Base-by-base conservation (phyloP, 495 filamentous ascomycete genomes). In the Aspergillus saccharolyticus region DNA sequence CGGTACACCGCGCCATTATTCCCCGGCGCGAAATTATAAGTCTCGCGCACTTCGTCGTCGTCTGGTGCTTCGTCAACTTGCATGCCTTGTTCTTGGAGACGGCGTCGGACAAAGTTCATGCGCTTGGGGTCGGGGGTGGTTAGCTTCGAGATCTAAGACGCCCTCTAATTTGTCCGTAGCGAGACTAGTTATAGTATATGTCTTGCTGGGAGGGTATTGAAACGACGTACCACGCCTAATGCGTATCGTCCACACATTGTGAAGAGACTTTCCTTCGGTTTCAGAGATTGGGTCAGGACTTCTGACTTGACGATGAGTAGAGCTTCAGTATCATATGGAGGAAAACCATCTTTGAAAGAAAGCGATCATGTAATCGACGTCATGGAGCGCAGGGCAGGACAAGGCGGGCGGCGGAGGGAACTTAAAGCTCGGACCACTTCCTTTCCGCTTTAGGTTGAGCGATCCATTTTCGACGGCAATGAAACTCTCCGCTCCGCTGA, bases 11-110 rank as follows among this genome's bases (percentile, higher is more conserved):
- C 80, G 47, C 95, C 92, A 65, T 90, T 75, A 63, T 88, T 88
- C 1, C 91, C 88, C 0, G 94, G 94, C 0, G 94, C 90, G 63
- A 98, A 94, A 66, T 98, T 98, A 73, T 94, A 96, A 50, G 81
- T 89, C 64, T 90, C 88, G 47, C 89, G 80, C 2, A 89, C 81
- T 25, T 84, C 83, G 20, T 84, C 82, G 58, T 96, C 89, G 1
- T 85, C 83, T 15, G 90, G 89, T 5, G 82, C 85, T 45, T 94
- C 87, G 54, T 89, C 80, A 7, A 92, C 87, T 9, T 76, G 83
- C 82, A 97, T 88, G 60, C 89, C 75, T 58, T 90, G 79, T 52
- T 89, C 77, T 67, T 87, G 75, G 16, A 97, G 76, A 62, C 85
- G 84, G 44, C 77, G 81, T 39, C 84, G 86, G 51, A 97, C 78